Evolutionary conservation across 108 stramenopile genomes (phyloP), one percentile per base, ranked within the genome.

Genomic region (Schizochytrium sp.): DNA sequence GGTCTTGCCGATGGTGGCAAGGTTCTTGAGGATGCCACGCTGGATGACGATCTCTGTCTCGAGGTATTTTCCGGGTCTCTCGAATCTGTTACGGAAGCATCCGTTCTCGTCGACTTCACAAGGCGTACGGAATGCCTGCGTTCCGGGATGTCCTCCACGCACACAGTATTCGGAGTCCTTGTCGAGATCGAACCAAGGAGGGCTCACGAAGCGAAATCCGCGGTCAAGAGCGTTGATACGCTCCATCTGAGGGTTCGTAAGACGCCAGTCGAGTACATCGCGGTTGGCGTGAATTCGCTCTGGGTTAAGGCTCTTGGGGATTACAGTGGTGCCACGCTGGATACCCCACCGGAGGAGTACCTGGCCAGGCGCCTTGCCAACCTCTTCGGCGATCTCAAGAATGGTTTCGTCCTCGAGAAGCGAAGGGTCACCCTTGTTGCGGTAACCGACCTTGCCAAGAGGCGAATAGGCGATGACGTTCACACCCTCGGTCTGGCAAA

Each of bases 321-420:
- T 93, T 87, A 96, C 96, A 3, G 95, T 90, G 83, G 95, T 95
- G 41, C 97, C 97, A 47, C 96, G 94, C 91, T 97, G 97, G 61
- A 97, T 88, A 88, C 96, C 96, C 97, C 97, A 98, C 13, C 97
- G 95, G 19, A 97, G 96, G 13, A 98, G 87, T 72, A 98, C 94
- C 89, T 96, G 95, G 0, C 96, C 98, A 0, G 94, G 88, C 1
- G 95, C 91, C 87, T 93, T 95, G 8, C 89, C 88, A 64, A 93
- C 89, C 61, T 93, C 93, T 57, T 55, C 46, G 2, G 95, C 97
- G 69, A 97, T 92, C 1, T 58, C 87, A 15, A 91, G 28, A n/a
- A 97, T 92, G 12, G 92, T 92, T 10, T 91, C 72, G 40, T 92
- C 72, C 40, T 88, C 87, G 19, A 92, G 89, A 38, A 46, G 56